Evolutionary conservation across 139 green algal genomes (phyloP).

Genomic region (Chlorella sp.): DNA sequence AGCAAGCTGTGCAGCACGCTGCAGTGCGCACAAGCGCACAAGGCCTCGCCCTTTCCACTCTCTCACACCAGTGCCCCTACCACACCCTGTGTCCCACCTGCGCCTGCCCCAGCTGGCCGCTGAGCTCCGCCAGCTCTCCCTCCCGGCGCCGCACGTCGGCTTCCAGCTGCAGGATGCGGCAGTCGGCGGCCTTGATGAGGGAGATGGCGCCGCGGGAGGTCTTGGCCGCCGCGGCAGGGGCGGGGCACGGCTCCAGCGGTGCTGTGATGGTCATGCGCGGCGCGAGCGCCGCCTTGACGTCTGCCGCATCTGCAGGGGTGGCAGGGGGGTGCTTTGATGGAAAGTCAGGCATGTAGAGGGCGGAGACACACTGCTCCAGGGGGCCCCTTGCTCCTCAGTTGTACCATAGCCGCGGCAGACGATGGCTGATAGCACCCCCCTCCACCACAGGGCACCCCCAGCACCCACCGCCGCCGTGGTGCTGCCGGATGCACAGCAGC

Average conservation of each 20-base stretch:
- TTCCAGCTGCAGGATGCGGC: conserved; percentile 55
- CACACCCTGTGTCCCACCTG: not conserved
- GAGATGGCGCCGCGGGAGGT: conserved; percentile 35
- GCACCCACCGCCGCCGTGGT: conserved; percentile 50
- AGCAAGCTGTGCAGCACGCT: not conserved
- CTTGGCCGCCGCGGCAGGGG: conserved; percentile 1
- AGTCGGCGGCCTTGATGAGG: conserved; percentile 40
- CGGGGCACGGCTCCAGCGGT: conserved; percentile 4
- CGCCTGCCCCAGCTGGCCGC: conserved; percentile 12
- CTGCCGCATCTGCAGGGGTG: not conserved
- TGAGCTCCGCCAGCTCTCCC: not conserved
- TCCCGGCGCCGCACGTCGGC: conserved; percentile 45
- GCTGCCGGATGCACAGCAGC: conserved; percentile 54
- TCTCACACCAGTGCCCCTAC: too few species aligned
- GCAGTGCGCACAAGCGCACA: not conserved
- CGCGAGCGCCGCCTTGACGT: not conserved
- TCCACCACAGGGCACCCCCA: not conserved
- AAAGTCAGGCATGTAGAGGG: too few species aligned
- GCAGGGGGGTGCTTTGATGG: too few species aligned
- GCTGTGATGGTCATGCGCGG: not conserved
- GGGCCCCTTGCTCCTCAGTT: too few species aligned
- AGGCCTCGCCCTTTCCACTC: too few species aligned
- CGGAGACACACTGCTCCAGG: too few species aligned
- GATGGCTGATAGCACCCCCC: too few species aligned
- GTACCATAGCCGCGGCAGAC: too few species aligned